Percentiles rank a stretch among this genome's conserved stretches.
These are phyloP conservation scores for Candida germanica DNA, from an alignment of 805 yeast species.

Conservation along the genomic window DNA sequence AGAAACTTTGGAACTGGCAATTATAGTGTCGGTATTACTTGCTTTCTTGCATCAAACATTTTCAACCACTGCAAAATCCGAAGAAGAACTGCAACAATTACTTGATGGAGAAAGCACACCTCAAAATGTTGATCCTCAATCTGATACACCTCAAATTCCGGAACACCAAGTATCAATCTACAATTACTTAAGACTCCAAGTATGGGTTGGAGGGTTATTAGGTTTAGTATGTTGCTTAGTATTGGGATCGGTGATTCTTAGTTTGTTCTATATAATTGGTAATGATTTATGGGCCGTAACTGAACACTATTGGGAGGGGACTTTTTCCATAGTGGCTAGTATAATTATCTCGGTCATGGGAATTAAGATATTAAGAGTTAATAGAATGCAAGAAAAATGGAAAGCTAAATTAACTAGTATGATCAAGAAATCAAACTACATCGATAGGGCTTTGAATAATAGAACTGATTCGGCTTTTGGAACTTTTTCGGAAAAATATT, in stretches of 20 bases:
- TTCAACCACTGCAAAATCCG: neutral
- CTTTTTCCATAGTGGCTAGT: conserved; percentile 43
- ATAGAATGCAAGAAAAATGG: conserved; percentile 46
- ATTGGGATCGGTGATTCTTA: conserved; percentile 38
- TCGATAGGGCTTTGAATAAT: conserved; percentile 16
- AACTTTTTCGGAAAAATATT: conserved; percentile 22
- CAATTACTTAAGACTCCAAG: conserved; percentile 32
- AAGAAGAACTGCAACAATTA: no score
- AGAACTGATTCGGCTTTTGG: conserved; percentile 5
- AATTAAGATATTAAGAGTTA: conserved; percentile 40
- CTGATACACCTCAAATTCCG: conserved; percentile 1
- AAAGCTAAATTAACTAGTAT: conserved; percentile 32
- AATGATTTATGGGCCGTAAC: conserved; percentile 44
- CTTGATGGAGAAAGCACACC: conserved; percentile 1
- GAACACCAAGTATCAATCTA: conserved; percentile 6
- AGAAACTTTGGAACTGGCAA: conserved; percentile 74
- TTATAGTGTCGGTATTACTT: conserved; percentile 69
- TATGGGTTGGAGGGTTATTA: conserved; percentile 43
- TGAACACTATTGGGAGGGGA: conserved; percentile 49
- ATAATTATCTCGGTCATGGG: conserved; percentile 47
- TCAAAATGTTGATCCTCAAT: neutral
- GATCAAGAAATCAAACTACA: conserved; percentile 21
- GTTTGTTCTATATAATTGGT: conserved; percentile 40
- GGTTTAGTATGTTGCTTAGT: conserved; percentile 39
- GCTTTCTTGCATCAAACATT: conserved; percentile 64